A percentile compares a stretch with the other conserved stretches of the same genome.
Conservation (phyloP, 768 basidiomycete species). For the Lactarius hengduanensis region DNA sequence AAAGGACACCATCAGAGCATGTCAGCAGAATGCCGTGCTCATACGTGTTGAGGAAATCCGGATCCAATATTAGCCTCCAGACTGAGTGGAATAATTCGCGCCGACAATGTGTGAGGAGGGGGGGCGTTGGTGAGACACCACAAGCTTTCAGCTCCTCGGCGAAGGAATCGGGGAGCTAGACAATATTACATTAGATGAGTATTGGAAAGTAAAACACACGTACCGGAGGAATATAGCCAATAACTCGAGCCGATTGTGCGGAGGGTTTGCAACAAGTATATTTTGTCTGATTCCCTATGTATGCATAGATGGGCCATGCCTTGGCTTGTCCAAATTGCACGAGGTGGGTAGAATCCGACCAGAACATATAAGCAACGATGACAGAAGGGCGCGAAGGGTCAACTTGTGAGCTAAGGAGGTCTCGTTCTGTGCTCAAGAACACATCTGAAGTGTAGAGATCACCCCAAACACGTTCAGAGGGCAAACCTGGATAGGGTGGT, state of each 20-base stretch:
- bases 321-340: slow-evolving; percentile 30
- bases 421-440: neutral
- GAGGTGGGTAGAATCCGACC: slow-evolving; percentile 32
- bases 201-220: no score
- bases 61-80: slow-evolving; percentile 28
- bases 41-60: slow-evolving; percentile 30
- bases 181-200: no score
- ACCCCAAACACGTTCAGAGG: neutral
- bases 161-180: slow-evolving; percentile 24
- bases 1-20: slow-evolving; percentile 30
- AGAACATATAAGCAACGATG: slow-evolving; percentile 21
- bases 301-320: slow-evolving; percentile 32
- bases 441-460: slow-evolving; percentile 6
- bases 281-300: slow-evolving; percentile 32
- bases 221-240: slow-evolving; percentile 30
- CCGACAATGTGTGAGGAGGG: slow-evolving; percentile 27
- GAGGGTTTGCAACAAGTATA: slow-evolving; percentile 16
- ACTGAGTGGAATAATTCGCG: slow-evolving; percentile 32
- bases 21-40: slow-evolving; percentile 28
- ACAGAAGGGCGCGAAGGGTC: slow-evolving; percentile 27
- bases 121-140: neutral
- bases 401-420: slow-evolving; percentile 1
- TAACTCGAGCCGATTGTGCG: slow-evolving; percentile 26
- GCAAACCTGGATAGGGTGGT: slow-evolving; percentile 9
- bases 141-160: slow-evolving; percentile 21